Conservation (phyloP, 2,329 filamentous ascomycete genomes). For the Hansfordia pulvinata region DNA sequence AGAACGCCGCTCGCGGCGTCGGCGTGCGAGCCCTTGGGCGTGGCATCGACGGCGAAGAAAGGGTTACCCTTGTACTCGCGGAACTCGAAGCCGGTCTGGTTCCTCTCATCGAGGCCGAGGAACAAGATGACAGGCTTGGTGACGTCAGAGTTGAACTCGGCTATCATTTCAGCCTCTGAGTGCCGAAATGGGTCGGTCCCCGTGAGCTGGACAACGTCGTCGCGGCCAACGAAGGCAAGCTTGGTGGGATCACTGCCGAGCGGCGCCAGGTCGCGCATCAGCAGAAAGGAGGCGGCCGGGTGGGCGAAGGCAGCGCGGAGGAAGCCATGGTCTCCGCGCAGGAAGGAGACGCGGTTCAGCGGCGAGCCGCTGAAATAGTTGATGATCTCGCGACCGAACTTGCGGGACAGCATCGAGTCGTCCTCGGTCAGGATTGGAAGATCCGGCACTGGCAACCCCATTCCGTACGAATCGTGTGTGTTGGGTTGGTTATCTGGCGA, state of each 20-base stretch:
- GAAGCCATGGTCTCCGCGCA: conserved; percentile 59
- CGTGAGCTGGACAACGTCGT: conserved; percentile 58
- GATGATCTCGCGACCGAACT: conserved; percentile 66
- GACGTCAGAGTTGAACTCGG: conserved; percentile 57
- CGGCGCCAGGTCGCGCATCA: conserved; percentile 67
- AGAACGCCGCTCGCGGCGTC: conserved; percentile 50
- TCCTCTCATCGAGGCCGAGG: conserved; percentile 63
- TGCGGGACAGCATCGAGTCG: conserved; percentile 57
- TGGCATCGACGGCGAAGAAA: conserved; percentile 84
- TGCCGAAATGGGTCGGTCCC: conserved; percentile 57
- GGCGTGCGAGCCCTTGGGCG: conserved; percentile 50
- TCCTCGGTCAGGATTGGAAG: conserved; percentile 29
- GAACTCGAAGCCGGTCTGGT: conserved; percentile 37
- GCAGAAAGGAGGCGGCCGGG: conserved; percentile 56
- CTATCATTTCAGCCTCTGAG: conserved; percentile 59
- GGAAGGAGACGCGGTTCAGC: conserved; percentile 67
- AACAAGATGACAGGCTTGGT: conserved; percentile 66
- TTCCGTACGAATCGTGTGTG: conserved; percentile 8
- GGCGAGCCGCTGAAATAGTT: conserved; percentile 77
- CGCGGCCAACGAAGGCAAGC: conserved; percentile 54
- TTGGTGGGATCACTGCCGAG: conserved; percentile 46
- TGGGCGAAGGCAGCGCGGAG: conserved; percentile 53
- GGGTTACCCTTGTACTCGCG: conserved; percentile 66
- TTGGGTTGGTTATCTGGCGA: not conserved
- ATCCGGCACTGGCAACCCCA: conserved; percentile 24